phyloP scores from a whole-genome alignment of 2,329 filamentous ascomycete species.

The Aureobasidium lini region DNA sequence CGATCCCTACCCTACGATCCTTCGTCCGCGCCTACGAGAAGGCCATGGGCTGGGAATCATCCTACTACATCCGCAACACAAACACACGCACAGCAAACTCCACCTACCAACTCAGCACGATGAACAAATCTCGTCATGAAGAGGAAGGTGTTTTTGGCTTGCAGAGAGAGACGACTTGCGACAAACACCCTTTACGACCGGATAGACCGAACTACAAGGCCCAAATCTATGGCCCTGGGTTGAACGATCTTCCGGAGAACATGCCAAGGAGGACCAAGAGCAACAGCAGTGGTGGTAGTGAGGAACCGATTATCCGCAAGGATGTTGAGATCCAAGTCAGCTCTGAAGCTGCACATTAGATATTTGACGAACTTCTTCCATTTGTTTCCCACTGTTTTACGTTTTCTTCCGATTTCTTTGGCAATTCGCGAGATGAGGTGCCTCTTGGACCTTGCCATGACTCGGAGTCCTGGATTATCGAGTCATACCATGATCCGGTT shows the following conservation, averaged over 20 bases:
- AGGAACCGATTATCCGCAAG: slow-evolving; percentile 22
- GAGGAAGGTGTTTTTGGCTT: not conserved
- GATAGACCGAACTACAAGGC: slow-evolving; percentile 5
- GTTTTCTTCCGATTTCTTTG: not conserved
- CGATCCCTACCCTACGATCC: slow-evolving; percentile 24
- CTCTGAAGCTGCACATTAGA: not conserved
- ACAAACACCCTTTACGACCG: not conserved
- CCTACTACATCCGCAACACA: not conserved
- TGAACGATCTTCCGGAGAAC: not conserved
- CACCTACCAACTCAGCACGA: not conserved
- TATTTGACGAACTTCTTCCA: not conserved
- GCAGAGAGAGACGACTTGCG: not conserved
- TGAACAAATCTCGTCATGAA: not conserved
- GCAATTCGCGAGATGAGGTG: not conserved
- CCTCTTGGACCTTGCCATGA: no score
- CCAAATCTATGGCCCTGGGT: not conserved
- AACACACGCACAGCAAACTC: not conserved
- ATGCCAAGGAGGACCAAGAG: slow-evolving; percentile 16
- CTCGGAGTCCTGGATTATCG: no score
- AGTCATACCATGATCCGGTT: no score
- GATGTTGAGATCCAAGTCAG: slow-evolving; percentile 16
- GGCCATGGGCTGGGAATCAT: slow-evolving; percentile 19
- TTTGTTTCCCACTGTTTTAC: not conserved
- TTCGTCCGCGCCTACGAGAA: slow-evolving; percentile 23
- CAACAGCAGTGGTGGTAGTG: slow-evolving; percentile 16